Percentiles rank a stretch among this genome's conserved stretches.
phyloP scores from a whole-genome alignment of 1,284 basidiomycete species.

The Somion occarium region DNA sequence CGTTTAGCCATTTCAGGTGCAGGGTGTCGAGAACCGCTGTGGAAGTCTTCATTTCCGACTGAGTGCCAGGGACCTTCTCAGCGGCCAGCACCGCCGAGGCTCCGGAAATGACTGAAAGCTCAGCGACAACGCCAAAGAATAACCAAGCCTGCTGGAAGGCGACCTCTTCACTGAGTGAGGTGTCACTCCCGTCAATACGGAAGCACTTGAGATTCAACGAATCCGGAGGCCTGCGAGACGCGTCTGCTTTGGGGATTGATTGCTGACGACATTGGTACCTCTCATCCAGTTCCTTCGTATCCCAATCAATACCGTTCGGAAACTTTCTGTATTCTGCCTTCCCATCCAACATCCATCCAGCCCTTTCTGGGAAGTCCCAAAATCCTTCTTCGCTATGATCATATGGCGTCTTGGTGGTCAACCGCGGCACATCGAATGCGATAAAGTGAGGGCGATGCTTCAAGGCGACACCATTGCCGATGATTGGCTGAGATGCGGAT shows the following conservation, averaged over 20 bases:
- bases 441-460: background rate
- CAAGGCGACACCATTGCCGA: background rate
- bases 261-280: background rate
- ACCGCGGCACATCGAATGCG: background rate
- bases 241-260: background rate
- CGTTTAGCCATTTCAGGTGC: background rate
- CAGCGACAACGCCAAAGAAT: background rate
- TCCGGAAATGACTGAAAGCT: background rate
- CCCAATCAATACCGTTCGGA: background rate
- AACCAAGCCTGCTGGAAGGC: background rate
- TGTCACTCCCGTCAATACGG: background rate
- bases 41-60: background rate
- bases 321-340: background rate
- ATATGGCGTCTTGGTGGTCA: background rate
- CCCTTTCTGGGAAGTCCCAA: background rate
- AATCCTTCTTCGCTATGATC: background rate
- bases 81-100: background rate
- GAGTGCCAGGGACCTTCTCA: background rate
- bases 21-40: background rate
- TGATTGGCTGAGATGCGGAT: background rate
- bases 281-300: background rate
- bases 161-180: background rate
- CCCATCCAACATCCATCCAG: background rate
- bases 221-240: background rate
- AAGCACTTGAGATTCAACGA: background rate